Conservation (phyloP, 106 monocot species). For the Hemerocallis citrina region DNA sequence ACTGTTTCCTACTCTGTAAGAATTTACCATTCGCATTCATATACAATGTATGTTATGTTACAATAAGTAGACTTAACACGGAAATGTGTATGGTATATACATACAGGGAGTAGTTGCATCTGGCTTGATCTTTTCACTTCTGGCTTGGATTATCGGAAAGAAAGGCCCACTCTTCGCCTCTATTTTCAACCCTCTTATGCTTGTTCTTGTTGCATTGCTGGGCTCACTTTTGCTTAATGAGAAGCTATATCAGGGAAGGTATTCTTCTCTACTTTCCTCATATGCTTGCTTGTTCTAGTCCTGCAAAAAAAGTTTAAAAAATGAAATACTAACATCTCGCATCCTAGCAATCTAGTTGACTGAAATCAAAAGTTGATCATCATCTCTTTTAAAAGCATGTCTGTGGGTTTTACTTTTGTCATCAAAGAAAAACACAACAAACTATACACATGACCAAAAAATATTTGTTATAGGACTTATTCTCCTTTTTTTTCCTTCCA, state of each 20-base stretch:
- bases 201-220: conserved; percentile 31
- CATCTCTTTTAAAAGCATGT: too few species aligned
- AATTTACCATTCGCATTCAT: neutral
- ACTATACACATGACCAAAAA: too few species aligned
- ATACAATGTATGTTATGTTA: neutral
- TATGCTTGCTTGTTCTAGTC: too few species aligned
- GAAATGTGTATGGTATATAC: neutral
- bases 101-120: conserved; percentile 1
- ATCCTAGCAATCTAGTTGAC: too few species aligned
- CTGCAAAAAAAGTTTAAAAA: too few species aligned
- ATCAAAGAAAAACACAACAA: too few species aligned
- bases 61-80: neutral
- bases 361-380: too few species aligned
- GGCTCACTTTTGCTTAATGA: conserved; percentile 29
- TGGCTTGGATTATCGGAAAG: conserved; percentile 11
- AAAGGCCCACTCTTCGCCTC: conserved; percentile 39
- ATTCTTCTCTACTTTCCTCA: too few species aligned
- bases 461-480: too few species aligned
- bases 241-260: neutral
- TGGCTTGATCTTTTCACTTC: neutral
- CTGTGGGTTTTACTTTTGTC: too few species aligned
- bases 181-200: conserved; percentile 36
- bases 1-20: conserved; percentile 20
- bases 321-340: too few species aligned
- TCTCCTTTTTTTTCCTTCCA: too few species aligned